A percentile compares a stretch with the other conserved stretches of the same genome.
phyloP scores from a whole-genome alignment of 2,329 filamentous ascomycete species.

The Aquanectria penicillioides region DNA sequence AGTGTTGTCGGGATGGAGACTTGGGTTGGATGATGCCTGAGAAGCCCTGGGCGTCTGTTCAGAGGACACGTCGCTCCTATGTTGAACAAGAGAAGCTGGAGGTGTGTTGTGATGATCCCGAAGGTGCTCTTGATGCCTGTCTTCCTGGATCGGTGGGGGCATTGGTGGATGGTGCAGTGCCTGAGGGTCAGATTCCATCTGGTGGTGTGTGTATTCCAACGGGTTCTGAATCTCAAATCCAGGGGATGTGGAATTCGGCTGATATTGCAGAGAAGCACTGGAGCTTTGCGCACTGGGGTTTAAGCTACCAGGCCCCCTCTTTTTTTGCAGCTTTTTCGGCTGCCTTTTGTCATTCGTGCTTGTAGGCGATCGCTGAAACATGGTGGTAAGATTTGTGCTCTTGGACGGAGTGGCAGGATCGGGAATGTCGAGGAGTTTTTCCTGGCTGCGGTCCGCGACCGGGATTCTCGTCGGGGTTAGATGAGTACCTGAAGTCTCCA shows the following conservation, averaged over 20 bases:
- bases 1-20: constrained; percentile 55
- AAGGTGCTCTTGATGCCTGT: constrained; percentile 30
- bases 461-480: constrained; percentile 43
- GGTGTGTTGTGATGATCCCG: constrained; percentile 32
- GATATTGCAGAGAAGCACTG: constrained; percentile 73
- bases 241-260: constrained; percentile 58
- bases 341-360: constrained; percentile 71
- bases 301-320: constrained; percentile 76
- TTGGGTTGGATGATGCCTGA: constrained; percentile 55
- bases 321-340: constrained; percentile 94
- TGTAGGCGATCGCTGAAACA: constrained; percentile 77
- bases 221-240: constrained; percentile 57
- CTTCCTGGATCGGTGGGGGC: constrained; percentile 34
- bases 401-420: constrained; percentile 65
- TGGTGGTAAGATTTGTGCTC: constrained; percentile 73
- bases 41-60: constrained; percentile 59
- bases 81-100: constrained; percentile 29
- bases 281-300: constrained; percentile 94
- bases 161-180: constrained; percentile 27
- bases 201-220: constrained; percentile 48
- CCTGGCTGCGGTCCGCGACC: constrained; percentile 58
- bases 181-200: constrained; percentile 32
- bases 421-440: constrained; percentile 55
- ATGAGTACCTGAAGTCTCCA: constrained; percentile 39
- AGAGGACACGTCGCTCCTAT: constrained; percentile 48